A percentile compares a stretch with the other conserved stretches of the same genome.
Conservation (phyloP, 164 flowering plant genomes). For the Nelumbo lutea region DNA sequence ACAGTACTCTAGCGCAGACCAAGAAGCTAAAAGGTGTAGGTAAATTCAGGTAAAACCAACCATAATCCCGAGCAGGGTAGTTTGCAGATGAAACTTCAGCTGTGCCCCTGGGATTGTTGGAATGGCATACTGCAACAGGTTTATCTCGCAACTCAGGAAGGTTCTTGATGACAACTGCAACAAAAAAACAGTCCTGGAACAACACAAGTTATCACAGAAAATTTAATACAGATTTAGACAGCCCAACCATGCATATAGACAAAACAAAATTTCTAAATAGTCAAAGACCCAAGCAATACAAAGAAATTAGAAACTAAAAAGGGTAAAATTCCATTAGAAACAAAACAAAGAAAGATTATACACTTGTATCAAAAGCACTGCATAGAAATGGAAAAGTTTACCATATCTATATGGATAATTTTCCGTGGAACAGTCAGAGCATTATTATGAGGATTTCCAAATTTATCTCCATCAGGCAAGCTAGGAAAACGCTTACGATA, state of each 20-base stretch:
- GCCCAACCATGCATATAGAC: not conserved
- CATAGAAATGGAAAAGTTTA: slow-evolving; percentile 22
- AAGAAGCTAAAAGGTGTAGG: not conserved
- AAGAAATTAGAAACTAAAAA: not conserved
- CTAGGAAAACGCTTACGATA: slow-evolving; percentile 74
- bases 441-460: slow-evolving; percentile 17
- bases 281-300: not conserved
- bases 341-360: too few relatives aligned
- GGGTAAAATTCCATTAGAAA: not conserved
- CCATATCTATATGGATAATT: slow-evolving; percentile 91
- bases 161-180: slow-evolving; percentile 69
- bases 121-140: slow-evolving; percentile 95
- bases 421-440: slow-evolving; percentile 21
- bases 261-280: not conserved
- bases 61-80: slow-evolving; percentile 85
- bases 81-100: slow-evolving; percentile 97
- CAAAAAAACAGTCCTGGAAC: slow-evolving; percentile 92
- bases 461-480: slow-evolving; percentile 25
- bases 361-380: too few relatives aligned
- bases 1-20: slow-evolving; percentile 1
- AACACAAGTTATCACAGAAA: slow-evolving; percentile 17
- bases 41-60: slow-evolving; percentile 28
- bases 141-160: slow-evolving; percentile 62
- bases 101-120: slow-evolving; percentile 90
- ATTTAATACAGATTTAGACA: not conserved